Evolutionary conservation across 139 green algal species (phyloP).

Genomic region (Picochlorum sp.): DNA sequence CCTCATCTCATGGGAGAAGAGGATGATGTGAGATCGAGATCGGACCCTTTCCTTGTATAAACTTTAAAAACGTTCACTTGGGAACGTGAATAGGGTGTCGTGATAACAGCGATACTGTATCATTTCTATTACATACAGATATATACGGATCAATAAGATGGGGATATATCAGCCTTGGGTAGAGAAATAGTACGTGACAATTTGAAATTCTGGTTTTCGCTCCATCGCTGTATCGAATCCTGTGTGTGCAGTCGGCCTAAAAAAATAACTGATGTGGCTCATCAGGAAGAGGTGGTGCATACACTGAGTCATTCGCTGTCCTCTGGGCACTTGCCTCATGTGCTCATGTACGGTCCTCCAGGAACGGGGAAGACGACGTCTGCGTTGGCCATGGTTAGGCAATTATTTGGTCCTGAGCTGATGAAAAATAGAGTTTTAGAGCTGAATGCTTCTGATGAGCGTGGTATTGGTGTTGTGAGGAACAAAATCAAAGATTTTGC

Average conservation of each 20-base stretch:
- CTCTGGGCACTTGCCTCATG: constrained; percentile 79
- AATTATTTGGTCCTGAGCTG: constrained; percentile 78
- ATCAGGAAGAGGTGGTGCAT: constrained; percentile 89
- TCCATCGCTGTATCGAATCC: background rate
- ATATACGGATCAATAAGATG: too few species aligned
- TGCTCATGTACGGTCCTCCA: constrained; percentile 96
- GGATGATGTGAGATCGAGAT: too few species aligned
- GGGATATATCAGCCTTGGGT: constrained; percentile 51
- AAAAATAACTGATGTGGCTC: constrained; percentile 81
- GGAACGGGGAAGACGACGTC: constrained; percentile 95
- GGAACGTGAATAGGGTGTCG: too few species aligned
- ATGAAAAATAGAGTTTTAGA: constrained; percentile 85
- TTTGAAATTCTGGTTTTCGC: background rate
- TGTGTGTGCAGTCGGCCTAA: constrained; percentile 64
- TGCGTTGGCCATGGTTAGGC: constrained; percentile 82
- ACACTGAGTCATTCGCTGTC: constrained; percentile 78
- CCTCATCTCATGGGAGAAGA: too few species aligned
- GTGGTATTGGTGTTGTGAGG: constrained; percentile 88
- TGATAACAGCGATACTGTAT: too few species aligned
- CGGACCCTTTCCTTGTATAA: too few species aligned
- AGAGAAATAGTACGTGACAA: constrained; percentile 64
- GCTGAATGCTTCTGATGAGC: constrained; percentile 93
- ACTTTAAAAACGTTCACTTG: too few species aligned
- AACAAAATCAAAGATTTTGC: constrained; percentile 93
- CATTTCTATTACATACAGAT: too few species aligned